phyloP scores from a whole-genome alignment of 805 yeast genomes.

The Pichia membranifaciens region DNA sequence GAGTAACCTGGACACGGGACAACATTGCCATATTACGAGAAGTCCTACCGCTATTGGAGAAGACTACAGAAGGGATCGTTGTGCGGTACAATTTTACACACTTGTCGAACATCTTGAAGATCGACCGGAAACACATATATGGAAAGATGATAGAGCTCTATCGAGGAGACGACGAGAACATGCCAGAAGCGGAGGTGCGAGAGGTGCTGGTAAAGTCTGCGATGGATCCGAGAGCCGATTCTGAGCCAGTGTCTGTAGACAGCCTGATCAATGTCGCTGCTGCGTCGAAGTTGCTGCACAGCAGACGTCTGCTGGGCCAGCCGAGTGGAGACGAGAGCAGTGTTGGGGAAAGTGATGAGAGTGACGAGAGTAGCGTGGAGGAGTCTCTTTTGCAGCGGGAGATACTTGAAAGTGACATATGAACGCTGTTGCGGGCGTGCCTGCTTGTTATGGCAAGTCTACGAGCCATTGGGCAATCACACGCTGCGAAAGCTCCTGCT shows the following conservation, averaged over 20 bases:
- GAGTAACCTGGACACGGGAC: constrained; percentile 18
- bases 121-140: constrained; percentile 16
- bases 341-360: not conserved
- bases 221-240: not conserved
- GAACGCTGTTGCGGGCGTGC: not conserved
- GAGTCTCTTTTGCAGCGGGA: constrained; percentile 27
- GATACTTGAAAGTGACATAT: constrained; percentile 13
- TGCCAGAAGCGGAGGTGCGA: no score
- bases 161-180: constrained; percentile 2
- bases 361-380: not conserved
- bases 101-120: constrained; percentile 13
- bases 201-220: not conserved
- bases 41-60: constrained; percentile 14
- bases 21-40: constrained; percentile 12
- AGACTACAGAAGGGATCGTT: constrained; percentile 15
- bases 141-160: constrained; percentile 24
- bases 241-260: not conserved
- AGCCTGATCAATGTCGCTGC: constrained; percentile 21
- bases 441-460: no score
- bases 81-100: constrained; percentile 20
- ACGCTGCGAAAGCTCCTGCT: no score
- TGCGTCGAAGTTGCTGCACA: constrained; percentile 24
- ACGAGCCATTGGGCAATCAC: no score
- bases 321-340: not conserved
- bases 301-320: constrained; percentile 5